A percentile compares a stretch with the other conserved stretches of the same genome.
phyloP scores from a whole-genome alignment of 148 eudicot genomes.

The Hydrangea macrophylla region DNA sequence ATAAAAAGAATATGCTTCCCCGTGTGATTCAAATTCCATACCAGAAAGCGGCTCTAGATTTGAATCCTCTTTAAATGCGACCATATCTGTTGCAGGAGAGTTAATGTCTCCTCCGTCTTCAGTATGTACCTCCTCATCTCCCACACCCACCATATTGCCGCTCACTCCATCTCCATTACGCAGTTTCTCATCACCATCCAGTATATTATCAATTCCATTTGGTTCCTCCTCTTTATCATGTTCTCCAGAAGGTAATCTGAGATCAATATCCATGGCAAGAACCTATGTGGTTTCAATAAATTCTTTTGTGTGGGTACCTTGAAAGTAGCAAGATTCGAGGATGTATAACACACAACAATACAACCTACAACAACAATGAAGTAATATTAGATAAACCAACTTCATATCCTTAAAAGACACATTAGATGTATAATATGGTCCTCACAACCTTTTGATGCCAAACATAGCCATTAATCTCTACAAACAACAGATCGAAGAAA shows the following conservation, averaged over 20 bases:
- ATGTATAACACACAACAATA: conserved; percentile 8
- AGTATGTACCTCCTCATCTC: conserved; percentile 32
- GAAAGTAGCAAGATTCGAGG: conserved; percentile 14
- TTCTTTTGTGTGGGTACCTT: conserved; percentile 28
- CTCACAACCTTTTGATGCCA: neutral
- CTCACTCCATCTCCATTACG: conserved; percentile 42
- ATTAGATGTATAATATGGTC: neutral
- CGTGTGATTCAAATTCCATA: conserved; percentile 94
- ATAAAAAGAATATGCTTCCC: conserved; percentile 93
- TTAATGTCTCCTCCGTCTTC: conserved; percentile 46
- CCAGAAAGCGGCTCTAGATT: conserved; percentile 89
- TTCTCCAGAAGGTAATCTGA: conserved; percentile 80
- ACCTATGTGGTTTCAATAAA: conserved; percentile 14
- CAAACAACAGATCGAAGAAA: no score
- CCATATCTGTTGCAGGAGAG: conserved; percentile 48
- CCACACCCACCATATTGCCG: conserved; percentile 34
- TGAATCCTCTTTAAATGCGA: conserved; percentile 56
- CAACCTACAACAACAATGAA: conserved; percentile 8
- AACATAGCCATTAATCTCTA: no score
- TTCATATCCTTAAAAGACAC: neutral
- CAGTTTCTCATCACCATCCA: conserved; percentile 56
- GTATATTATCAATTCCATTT: conserved; percentile 44
- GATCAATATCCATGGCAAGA: conserved; percentile 79
- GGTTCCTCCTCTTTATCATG: conserved; percentile 74
- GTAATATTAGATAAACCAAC: neutral